Conservation (phyloP, 202 grass and related monocot genomes). For the Saccharum hybrid region DNA sequence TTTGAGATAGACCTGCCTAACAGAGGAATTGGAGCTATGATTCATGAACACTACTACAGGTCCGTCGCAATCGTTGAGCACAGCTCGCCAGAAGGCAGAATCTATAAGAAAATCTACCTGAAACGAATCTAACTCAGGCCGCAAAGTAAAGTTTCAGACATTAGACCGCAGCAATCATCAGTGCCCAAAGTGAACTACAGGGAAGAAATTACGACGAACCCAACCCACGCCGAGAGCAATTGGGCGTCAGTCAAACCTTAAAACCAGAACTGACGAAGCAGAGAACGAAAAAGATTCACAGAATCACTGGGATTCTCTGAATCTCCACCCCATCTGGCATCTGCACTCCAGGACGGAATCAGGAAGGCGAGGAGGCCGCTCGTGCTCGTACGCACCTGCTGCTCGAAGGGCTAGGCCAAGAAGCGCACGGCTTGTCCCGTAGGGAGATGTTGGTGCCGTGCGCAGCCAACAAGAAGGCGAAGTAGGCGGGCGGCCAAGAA, state of each 20-base stretch:
- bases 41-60: no score
- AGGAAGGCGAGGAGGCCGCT: neutral
- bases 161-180: neutral
- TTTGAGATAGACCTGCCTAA: no score
- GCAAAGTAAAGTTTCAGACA: neutral
- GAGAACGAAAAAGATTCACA: neutral
- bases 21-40: no score
- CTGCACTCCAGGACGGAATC: neutral
- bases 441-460: neutral
- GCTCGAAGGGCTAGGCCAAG: neutral
- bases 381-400: conserved; percentile 46
- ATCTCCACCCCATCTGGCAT: neutral
- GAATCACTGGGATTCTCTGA: neutral
- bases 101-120: no score
- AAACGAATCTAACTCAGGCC: neutral
- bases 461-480: neutral
- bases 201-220: neutral
- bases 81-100: no score
- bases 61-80: no score
- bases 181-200: neutral
- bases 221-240: neutral
- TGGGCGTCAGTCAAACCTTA: neutral
- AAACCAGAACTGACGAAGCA: no score
- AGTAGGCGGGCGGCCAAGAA: neutral
- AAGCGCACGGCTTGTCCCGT: neutral